These are phyloP conservation scores for Arachis stenosperma DNA, from an alignment of 306 rosid species.

Conservation along the genomic window DNA sequence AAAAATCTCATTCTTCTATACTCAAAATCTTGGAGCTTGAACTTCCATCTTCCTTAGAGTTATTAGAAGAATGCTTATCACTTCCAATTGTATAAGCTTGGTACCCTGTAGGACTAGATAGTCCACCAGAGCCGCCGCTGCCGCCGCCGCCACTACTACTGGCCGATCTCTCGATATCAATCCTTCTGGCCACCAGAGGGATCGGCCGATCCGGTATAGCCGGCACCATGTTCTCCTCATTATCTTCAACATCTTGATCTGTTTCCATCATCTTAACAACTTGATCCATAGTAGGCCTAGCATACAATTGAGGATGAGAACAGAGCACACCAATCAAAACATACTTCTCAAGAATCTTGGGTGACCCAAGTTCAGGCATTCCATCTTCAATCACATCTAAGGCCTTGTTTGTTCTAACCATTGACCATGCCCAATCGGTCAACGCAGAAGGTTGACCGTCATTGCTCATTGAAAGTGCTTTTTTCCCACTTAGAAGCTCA, in stretches of 20 bases:
- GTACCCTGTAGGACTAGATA: conserved; percentile 62
- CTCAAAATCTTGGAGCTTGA: conserved; percentile 39
- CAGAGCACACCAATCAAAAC: conserved; percentile 83
- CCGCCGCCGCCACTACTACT: conserved; percentile 37
- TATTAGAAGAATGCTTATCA: conserved; percentile 41
- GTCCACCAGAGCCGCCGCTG: conserved; percentile 54
- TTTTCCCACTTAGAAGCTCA: conserved; percentile 92
- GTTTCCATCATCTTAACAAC: conserved; percentile 95
- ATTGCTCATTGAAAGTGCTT: conserved; percentile 61
- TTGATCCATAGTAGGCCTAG: conserved; percentile 99
- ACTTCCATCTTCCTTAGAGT: conserved; percentile 46
- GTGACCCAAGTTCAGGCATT: conserved; percentile 61
- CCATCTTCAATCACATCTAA: conserved; percentile 79
- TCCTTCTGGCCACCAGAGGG: conserved; percentile 68
- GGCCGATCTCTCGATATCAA: conserved; percentile 72
- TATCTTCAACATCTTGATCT: too few species aligned
- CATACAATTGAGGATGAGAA: conserved; percentile 91
- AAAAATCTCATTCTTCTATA: conserved; percentile 27
- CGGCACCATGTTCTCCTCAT: conserved; percentile 50
- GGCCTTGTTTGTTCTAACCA: conserved; percentile 66
- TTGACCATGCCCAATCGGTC: conserved; percentile 94
- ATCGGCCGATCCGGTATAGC: conserved; percentile 79
- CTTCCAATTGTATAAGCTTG: conserved; percentile 52
- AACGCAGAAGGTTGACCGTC: conserved; percentile 68
- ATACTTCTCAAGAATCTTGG: conserved; percentile 78